Evolutionary conservation across 1,284 basidiomycete species (phyloP), one percentile per base, ranked within the genome.

Genomic region (Ceratobasidium sp.): DNA sequence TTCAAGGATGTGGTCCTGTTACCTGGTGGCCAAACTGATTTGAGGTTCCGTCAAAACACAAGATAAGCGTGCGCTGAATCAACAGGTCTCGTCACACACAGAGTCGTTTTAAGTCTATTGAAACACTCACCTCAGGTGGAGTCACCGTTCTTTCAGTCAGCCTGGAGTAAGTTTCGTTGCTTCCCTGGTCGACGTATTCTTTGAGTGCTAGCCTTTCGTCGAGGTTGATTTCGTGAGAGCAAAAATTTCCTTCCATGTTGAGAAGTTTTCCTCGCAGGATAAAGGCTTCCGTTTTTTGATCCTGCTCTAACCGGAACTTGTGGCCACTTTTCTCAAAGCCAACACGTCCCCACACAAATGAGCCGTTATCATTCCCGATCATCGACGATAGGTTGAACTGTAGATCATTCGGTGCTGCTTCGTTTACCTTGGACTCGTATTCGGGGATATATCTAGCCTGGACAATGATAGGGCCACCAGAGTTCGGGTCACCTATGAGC

Each of bases 41-140:
- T 53, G 65, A 65, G 10, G 79, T 80, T 6, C 79, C 79, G 28
- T 80, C 79, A 26, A 80, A 80, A 49, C 79, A 80, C 26, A 80
- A 51, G 23, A 80, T 60, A 15, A 80, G 61, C 0, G 77, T 78
- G 3, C 69, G 58, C 69, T 74, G 23, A 4, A n/a, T 8, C 1
- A 49, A 51, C 11, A 10, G 3, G 33, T 17, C 13, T 11, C 3
- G 8, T 51, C 17, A 51, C 3, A 23, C 2, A n/a, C 8, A n/a
- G n/a, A n/a, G 20, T n/a, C 49, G 7, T 3, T n/a, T 23, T n/a
- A 8, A 7, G 13, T 3, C 17, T 20, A 51, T 20, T 3, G 10
- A 20, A 3, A 23, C 11, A 23, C n/a, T 28, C 13, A 35, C 39
- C 64, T 66, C 42, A 8, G 26, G 39, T 11, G 64, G 26, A 6